Evolutionary conservation across 495 filamentous ascomycete species (phyloP).

Genomic region (Penicillium paradoxum): DNA sequence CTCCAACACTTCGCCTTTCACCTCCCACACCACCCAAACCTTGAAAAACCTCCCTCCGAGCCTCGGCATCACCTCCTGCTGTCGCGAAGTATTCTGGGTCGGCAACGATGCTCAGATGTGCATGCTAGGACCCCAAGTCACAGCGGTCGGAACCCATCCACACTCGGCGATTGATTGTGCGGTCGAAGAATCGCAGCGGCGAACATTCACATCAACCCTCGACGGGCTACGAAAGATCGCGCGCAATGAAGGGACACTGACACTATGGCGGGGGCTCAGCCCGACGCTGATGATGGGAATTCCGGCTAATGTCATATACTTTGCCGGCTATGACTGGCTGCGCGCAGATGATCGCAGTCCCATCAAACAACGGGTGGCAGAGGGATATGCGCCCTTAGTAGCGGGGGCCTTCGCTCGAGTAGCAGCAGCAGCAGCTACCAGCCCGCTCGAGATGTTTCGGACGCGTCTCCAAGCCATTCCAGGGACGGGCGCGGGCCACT

Average conservation of each 20-base stretch:
- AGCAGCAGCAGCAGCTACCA: constrained; percentile 75
- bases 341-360: constrained; percentile 66
- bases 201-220: constrained; percentile 82
- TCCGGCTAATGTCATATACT: constrained; percentile 96
- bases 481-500: constrained; percentile 52
- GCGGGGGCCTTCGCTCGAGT: constrained; percentile 75
- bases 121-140: constrained; percentile 51
- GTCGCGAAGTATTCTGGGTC: constrained; percentile 94
- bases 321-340: constrained; percentile 96
- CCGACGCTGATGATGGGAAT: constrained; percentile 93
- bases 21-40: constrained; percentile 46
- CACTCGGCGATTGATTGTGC: constrained; percentile 62
- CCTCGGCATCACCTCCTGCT: constrained; percentile 91
- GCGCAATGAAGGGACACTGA: constrained; percentile 81
- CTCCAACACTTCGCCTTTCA: constrained; percentile 34
- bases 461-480: constrained; percentile 81
- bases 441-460: constrained; percentile 91
- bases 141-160: constrained; percentile 28
- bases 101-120: constrained; percentile 82
- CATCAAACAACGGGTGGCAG: constrained; percentile 53
- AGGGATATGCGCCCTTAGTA: constrained; percentile 68
- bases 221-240: constrained; percentile 94
- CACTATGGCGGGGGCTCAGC: constrained; percentile 89
- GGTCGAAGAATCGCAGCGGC: constrained; percentile 76
- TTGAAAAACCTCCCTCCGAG: constrained; percentile 66